Conservation (phyloP, 768 basidiomycete genomes). For the Boletus fagicola region DNA sequence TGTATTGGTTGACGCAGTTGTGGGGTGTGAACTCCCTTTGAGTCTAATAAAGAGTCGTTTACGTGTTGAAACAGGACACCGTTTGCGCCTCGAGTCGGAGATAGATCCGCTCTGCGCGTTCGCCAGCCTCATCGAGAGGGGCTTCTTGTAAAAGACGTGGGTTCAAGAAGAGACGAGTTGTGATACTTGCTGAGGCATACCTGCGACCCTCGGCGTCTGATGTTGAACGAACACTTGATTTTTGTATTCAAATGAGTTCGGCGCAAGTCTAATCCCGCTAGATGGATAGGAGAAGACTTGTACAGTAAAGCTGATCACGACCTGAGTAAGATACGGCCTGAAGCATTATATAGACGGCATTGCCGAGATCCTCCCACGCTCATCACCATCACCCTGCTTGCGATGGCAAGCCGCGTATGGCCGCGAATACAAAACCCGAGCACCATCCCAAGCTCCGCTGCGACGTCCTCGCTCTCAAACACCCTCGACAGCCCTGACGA, state of each 20-base stretch:
- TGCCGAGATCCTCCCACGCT: conserved; percentile 20
- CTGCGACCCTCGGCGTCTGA: not conserved
- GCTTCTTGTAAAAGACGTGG: not conserved
- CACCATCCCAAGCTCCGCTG: not conserved
- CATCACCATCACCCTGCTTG: conserved; percentile 13
- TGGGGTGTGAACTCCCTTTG: not conserved
- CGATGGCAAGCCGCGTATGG: conserved; percentile 27
- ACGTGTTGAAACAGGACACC: not conserved
- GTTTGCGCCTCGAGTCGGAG: not conserved
- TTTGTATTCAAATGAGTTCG: not conserved
- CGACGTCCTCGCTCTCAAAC: conserved; percentile 10
- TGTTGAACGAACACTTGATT: not conserved
- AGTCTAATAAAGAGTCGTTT: not conserved
- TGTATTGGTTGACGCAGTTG: not conserved
- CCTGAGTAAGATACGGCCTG: no score
- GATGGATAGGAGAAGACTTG: not conserved
- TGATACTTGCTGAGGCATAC: not conserved
- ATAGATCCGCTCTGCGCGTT: not conserved
- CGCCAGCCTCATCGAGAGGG: not conserved
- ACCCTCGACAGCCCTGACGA: conserved; percentile 21
- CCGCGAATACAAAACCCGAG: conserved; percentile 19
- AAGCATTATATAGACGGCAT: not conserved
- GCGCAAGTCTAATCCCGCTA: not conserved
- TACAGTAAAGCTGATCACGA: no score
- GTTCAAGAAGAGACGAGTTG: not conserved